Evolutionary conservation across 371 early-diverging fungal species (phyloP).

Genomic region (Mortierella sp.): DNA sequence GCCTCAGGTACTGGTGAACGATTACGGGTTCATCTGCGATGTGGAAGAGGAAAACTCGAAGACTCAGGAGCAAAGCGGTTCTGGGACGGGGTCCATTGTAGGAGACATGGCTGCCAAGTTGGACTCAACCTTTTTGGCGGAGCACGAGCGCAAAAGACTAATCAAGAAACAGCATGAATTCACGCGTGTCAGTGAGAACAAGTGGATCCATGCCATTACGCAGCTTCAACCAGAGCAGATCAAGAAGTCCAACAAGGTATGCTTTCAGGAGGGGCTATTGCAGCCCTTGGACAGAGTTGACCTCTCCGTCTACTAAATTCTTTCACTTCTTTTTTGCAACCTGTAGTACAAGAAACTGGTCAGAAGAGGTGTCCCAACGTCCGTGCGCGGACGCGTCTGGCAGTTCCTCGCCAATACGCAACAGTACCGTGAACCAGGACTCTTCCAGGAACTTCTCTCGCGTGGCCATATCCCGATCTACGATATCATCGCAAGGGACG

Average conservation of each 20-base stretch:
- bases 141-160: slow-evolving; percentile 14
- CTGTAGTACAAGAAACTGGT: slow-evolving; percentile 72
- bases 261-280: background rate
- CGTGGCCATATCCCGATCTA: slow-evolving; percentile 62
- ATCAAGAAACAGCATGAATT: slow-evolving; percentile 29
- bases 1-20: slow-evolving; percentile 15
- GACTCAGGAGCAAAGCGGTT: slow-evolving; percentile 17
- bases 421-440: slow-evolving; percentile 59
- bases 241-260: slow-evolving; percentile 44
- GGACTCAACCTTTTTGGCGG: slow-evolving; percentile 11
- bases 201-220: slow-evolving; percentile 41
- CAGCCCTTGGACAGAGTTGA: background rate
- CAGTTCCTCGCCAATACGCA: slow-evolving; percentile 68
- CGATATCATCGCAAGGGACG: slow-evolving; percentile 92
- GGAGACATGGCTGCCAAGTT: slow-evolving; percentile 20
- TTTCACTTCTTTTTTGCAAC: background rate
- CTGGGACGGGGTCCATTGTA: slow-evolving; percentile 24
- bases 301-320: background rate
- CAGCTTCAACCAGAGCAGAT: slow-evolving; percentile 28
- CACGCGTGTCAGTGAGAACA: slow-evolving; percentile 21
- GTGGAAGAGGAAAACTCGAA: slow-evolving; percentile 19
- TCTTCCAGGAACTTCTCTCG: slow-evolving; percentile 52
- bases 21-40: slow-evolving; percentile 31
- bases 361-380: slow-evolving; percentile 79
- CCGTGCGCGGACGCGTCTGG: slow-evolving; percentile 83